Evolutionary conservation across 2,329 filamentous ascomycete species (phyloP).

Genomic region (Cordyceps sp.): DNA sequence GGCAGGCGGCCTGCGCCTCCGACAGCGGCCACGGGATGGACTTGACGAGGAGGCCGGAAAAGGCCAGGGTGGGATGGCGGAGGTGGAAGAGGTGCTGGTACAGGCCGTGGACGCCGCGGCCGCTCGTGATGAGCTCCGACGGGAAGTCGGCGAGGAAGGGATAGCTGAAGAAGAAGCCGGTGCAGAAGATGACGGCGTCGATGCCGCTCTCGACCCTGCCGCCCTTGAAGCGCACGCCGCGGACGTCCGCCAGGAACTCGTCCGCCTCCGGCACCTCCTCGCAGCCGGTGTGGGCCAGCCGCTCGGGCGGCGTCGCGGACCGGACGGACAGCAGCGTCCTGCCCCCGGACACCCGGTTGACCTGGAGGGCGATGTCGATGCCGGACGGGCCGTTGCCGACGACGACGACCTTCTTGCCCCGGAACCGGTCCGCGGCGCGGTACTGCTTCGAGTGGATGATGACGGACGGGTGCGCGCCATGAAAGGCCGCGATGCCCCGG

Average conservation of each 20-base stretch:
- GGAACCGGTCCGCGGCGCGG: slow-evolving; percentile 45
- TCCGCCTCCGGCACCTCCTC: slow-evolving; percentile 42
- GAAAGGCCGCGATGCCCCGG: slow-evolving; percentile 41
- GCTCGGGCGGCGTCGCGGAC: slow-evolving; percentile 28
- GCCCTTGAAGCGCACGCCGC: slow-evolving; percentile 49
- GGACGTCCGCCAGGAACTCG: slow-evolving; percentile 32
- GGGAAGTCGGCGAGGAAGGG: slow-evolving; percentile 45
- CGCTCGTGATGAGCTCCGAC: slow-evolving; percentile 44
- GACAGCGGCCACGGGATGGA: slow-evolving; percentile 77
- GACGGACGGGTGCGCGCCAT: slow-evolving; percentile 36
- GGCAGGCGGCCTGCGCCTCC: slow-evolving; percentile 62
- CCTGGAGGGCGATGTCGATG: slow-evolving; percentile 66
- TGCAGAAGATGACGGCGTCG: slow-evolving; percentile 72
- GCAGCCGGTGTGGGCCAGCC: slow-evolving; percentile 25
- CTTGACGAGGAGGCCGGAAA: slow-evolving; percentile 59
- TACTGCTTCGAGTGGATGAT: slow-evolving; percentile 72
- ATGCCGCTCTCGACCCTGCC: slow-evolving; percentile 48
- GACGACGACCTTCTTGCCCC: slow-evolving; percentile 58
- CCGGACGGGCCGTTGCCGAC: slow-evolving; percentile 78
- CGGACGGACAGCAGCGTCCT: slow-evolving; percentile 50
- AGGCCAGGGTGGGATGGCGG: slow-evolving; percentile 59
- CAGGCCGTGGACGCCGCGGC: slow-evolving; percentile 51
- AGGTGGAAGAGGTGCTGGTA: slow-evolving; percentile 71
- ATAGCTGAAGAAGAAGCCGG: slow-evolving; percentile 74
- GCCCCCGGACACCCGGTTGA: slow-evolving; percentile 39